Evolutionary conservation across 148 eudicot species (phyloP), one percentile per base, ranked within the genome.

Genomic region (Rhododendron molle): DNA sequence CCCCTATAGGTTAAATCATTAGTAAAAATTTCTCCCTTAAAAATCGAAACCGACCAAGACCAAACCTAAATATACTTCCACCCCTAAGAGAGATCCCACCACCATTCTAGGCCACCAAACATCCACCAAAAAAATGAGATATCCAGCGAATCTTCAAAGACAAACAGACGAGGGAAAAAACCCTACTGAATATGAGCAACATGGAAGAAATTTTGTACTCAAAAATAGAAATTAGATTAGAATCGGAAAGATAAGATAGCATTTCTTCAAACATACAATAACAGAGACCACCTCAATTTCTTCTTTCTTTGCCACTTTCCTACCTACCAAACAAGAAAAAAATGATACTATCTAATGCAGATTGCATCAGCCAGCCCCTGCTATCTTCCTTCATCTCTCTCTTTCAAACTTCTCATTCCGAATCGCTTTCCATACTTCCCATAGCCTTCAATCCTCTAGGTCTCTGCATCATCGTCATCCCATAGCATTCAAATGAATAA

Each of bases 391-490:
- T 30, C 38, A 43, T 40, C 34, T 78, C 80, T 43, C 50, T 23
- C 69, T 62, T 40, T 18, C 23, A 78, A 83, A 23, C 6, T 72
- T 71, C 15, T 92, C 91, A 93, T 80, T 96, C 99, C 0, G 98
- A 95, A 88, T 96, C 99, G 20, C 94, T 93, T 40, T 95, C 99
- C 89, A 95, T 90, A 73, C 89, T 92, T 86, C 97, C 99, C 99
- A 96, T 94, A 21, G 98, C 96, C 88, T 96, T 96, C 88, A 96
- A 89, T 54, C 99, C 99, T 90, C 94, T 91, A 1, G 99, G 97
- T 87, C 92, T 96, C 99, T 96, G 94, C 90, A 83, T 77, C 74
- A 83, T 44, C n/a, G 20, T 44, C 20, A 32, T 1, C 6, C 80
- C 30, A 86, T 20, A 81, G 12, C 32, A 86, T 50, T 62, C 38